Percentiles rank a stretch among this genome's conserved stretches.
Evolutionary conservation across 768 basidiomycete genomes (phyloP).

Genomic region (Psilocybe tampanensis): DNA sequence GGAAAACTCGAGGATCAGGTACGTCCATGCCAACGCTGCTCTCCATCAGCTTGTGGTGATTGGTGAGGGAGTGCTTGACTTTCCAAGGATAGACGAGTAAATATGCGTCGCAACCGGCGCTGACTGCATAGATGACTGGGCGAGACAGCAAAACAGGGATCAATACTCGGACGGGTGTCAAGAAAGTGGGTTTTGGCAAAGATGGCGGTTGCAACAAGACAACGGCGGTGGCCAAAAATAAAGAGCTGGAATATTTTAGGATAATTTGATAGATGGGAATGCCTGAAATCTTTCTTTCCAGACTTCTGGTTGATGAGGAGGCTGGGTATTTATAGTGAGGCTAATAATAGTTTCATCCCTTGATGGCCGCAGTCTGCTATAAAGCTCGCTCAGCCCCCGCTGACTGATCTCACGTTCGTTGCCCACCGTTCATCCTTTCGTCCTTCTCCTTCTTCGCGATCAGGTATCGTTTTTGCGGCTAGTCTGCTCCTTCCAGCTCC

Average conservation of each 20-base stretch:
- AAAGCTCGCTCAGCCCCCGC: neutral
- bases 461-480: slow-evolving; percentile 33
- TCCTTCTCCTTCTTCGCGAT: slow-evolving; percentile 26
- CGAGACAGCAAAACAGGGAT: neutral
- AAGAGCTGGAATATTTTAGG: neutral
- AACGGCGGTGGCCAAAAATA: neutral
- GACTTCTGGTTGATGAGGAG: neutral
- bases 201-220: slow-evolving; percentile 22
- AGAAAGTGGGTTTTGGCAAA: slow-evolving; percentile 6
- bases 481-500: slow-evolving; percentile 26
- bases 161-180: neutral
- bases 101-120: slow-evolving; percentile 13
- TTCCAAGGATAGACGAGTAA: slow-evolving; percentile 1
- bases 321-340: slow-evolving; percentile 8
- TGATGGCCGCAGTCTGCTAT: slow-evolving; percentile 1
- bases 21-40: neutral
- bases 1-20: neutral
- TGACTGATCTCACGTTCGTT: slow-evolving; percentile 17
- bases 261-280: neutral
- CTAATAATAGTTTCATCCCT: slow-evolving; percentile 15
- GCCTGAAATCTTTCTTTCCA: neutral
- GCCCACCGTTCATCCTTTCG: slow-evolving; percentile 18
- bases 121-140: slow-evolving; percentile 3
- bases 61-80: neutral
- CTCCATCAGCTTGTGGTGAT: neutral